Conservation (phyloP, 495 filamentous ascomycete genomes). For the Geoglossum glabrum region DNA sequence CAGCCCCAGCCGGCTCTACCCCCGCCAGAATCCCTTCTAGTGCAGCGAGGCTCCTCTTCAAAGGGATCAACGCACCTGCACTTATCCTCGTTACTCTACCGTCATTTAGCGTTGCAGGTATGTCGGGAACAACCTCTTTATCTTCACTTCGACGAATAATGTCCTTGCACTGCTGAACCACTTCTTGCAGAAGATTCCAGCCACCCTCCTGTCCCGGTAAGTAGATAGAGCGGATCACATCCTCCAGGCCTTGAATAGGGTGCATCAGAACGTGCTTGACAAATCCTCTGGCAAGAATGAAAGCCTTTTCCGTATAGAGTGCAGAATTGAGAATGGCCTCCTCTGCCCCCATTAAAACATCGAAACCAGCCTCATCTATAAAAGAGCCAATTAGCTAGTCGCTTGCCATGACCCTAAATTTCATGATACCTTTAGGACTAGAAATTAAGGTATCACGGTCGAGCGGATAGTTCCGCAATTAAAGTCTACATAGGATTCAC, state of each 20-base stretch:
- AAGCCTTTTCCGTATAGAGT: conserved; percentile 35
- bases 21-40: conserved; percentile 12
- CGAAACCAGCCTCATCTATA: conserved; percentile 38
- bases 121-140: not conserved
- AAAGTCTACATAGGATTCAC: not conserved
- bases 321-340: conserved; percentile 26
- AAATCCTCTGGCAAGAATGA: conserved; percentile 31
- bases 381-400: not conserved
- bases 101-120: not conserved
- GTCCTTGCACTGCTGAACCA: not conserved
- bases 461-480: not conserved
- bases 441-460: not conserved
- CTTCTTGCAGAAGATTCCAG: conserved; percentile 7
- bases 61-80: conserved; percentile 19
- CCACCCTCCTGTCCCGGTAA: conserved; percentile 12
- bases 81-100: conserved; percentile 14
- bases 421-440: too few relatives aligned
- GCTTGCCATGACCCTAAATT: too few relatives aligned
- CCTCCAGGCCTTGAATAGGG: conserved; percentile 24
- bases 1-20: not conserved
- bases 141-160: not conserved
- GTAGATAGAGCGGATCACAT: conserved; percentile 33
- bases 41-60: conserved; percentile 20
- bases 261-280: conserved; percentile 27
- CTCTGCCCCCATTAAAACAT: conserved; percentile 22